Percentiles rank a stretch among this genome's conserved stretches.
Conservation (phyloP, 2,329 filamentous ascomycete genomes). For the Claviceps paspali region DNA sequence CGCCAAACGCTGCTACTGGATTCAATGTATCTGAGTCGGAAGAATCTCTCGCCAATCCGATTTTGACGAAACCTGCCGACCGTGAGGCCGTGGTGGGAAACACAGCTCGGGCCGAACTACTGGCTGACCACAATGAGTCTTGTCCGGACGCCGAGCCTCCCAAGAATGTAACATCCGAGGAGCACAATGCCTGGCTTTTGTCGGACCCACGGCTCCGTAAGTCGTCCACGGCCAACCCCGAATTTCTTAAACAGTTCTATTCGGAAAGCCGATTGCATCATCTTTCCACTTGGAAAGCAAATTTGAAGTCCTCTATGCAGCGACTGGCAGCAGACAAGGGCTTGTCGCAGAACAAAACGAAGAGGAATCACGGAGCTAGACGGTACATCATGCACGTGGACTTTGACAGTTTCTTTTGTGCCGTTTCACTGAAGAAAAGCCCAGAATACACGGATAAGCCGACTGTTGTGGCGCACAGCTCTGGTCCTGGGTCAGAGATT, state of each 20-base stretch:
- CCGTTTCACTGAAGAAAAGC: constrained; percentile 66
- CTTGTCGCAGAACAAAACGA: constrained; percentile 25
- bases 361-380: constrained; percentile 46
- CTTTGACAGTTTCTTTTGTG: constrained; percentile 97
- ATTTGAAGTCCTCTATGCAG: constrained; percentile 80
- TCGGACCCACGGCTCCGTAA: constrained; percentile 75
- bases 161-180: constrained; percentile 72
- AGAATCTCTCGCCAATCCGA: neutral
- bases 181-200: constrained; percentile 77
- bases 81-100: neutral
- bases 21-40: neutral
- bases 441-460: constrained; percentile 68
- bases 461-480: constrained; percentile 75
- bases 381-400: constrained; percentile 90
- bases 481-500: constrained; percentile 78
- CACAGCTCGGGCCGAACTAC: neutral
- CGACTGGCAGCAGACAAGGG: constrained; percentile 57
- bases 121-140: neutral
- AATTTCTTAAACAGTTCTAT: constrained; percentile 90
- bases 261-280: constrained; percentile 91
- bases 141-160: constrained; percentile 8
- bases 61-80: neutral
- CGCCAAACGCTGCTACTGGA: neutral
- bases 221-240: constrained; percentile 80
- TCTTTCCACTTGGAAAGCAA: constrained; percentile 90